Evolutionary conservation across 2,329 filamentous ascomycete genomes (phyloP), one percentile per base, ranked within the genome.

Genomic region (Penicillium sp.): DNA sequence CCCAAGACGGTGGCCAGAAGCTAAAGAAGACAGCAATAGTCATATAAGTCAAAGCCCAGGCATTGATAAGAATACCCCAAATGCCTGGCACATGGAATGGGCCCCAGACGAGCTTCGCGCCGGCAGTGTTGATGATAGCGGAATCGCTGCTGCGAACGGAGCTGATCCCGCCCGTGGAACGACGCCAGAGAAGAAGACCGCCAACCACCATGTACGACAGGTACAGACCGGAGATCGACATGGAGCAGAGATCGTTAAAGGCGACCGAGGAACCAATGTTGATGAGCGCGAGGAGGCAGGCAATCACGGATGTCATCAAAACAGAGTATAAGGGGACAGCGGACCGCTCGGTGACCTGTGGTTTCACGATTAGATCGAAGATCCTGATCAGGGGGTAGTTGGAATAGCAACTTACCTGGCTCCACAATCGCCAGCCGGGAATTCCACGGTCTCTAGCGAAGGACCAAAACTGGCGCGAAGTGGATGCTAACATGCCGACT

Each of bases 11-110:
- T 0, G 82, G 82, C 67, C 81, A 83, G 60, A 81, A 81, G 46
- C 74, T 73, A 62, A 82, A 81, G 57, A 82, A 72, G 54, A 81
- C 76, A 4, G 79, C 73, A 43, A 80, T 73, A 1, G 74, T 64
- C n/a, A 80, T 72, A 62, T 80, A 84, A 5, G 72, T 41, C 15
- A 81, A 68, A 0, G 78, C 77, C 56, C 73, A 78, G 6, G 70
- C 47, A 54, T 82, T 82, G 55, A 82, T 65, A 2, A 71, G 55
- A 2, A 78, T 68, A 0, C 81, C 80, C 49, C 62, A 75, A n/a
- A 69, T 60, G 0, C 69, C 67, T 1, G 65, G 64, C 0, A 70
- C 42, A n/a, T 64, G 68, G 54, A 71, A 71, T 0, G 68, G 70
- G 0, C 70, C 70, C 70, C 69, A 71, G 25, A 69, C 65, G 25